phyloP scores from a whole-genome alignment of 2,329 filamentous ascomycete species.

The Colletotrichum sp. region DNA sequence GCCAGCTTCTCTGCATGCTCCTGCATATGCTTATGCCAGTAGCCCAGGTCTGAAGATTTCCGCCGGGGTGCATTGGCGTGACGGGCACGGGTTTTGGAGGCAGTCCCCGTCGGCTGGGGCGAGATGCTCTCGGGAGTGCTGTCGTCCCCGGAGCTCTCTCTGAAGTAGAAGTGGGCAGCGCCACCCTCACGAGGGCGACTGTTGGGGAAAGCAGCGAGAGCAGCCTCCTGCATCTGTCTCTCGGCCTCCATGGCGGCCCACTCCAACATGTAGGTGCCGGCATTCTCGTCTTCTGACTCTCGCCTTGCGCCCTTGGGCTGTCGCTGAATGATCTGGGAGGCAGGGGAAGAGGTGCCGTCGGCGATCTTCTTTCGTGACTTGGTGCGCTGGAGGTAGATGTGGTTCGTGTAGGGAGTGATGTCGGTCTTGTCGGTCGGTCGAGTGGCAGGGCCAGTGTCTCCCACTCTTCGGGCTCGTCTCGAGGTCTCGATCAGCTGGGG shows the following conservation, averaged over 20 bases:
- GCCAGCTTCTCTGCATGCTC: conserved; percentile 73
- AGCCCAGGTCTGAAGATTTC: conserved; percentile 69
- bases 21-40: conserved; percentile 84
- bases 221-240: conserved; percentile 78
- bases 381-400: conserved; percentile 58
- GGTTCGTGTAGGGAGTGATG: conserved; percentile 68
- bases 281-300: conserved; percentile 77
- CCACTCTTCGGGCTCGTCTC: conserved; percentile 70
- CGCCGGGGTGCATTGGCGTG: conserved; percentile 45
- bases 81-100: conserved; percentile 22
- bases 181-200: conserved; percentile 73
- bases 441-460: conserved; percentile 67
- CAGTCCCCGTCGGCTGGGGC: conserved; percentile 28
- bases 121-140: conserved; percentile 45
- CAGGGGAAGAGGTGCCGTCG: conserved; percentile 23
- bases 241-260: conserved; percentile 82
- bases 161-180: conserved; percentile 73
- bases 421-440: conserved; percentile 75
- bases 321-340: conserved; percentile 30
- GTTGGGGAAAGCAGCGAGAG: conserved; percentile 77
- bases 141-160: conserved; percentile 67
- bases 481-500: conserved; percentile 85
- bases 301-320: conserved; percentile 56
- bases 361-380: conserved; percentile 43
- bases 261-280: conserved; percentile 78